Base-by-base conservation (phyloP, 345 rosid genomes). In the Diplotaxis tenuifolia region DNA sequence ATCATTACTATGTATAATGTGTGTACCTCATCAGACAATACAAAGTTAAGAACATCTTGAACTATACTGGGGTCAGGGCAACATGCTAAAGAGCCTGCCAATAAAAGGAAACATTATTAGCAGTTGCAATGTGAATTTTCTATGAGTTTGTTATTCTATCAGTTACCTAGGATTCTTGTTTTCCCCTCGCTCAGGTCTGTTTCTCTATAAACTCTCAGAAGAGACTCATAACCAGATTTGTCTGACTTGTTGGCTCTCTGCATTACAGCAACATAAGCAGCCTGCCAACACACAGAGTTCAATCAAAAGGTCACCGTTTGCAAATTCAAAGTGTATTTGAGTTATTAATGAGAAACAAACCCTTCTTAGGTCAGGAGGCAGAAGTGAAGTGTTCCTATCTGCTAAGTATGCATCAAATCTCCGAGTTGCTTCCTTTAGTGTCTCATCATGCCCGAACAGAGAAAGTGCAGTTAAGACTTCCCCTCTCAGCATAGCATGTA, bases 121-220 rank as follows among this genome's bases (percentile, higher is more conserved):
- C 34, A 19, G 6, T 67, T 50, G 22, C 34, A 12, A 25, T 3
- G 4, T 25, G 0, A n/a, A 14, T 28, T 42, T 23, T 9, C 47
- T 15, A 31, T 25, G 65, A 25, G 45, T 72, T 25, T 66, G 19
- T 28, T 15, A 2, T 16, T 14, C 3, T 3, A 38, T 8, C 16
- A 32, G 42, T 67, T 86, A 94, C 99, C 81, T 65, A 95, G 78
- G 75, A 95, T 84, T 75, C 99, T 87, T n/a, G 89, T 88, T 84
- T 92, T 95, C 87, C 90, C 97, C 77, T 92, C 91, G 87, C 99
- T 90, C 45, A 90, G 83, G 78, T 95, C 96, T n/a, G 96, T 88
- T 78, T 95, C 99, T 66, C 96, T 86, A 62, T 95, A 95, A 67
- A 95, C 83, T 69, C 77, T 87, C 70, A 92, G 80, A 45, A 92